Evolutionary conservation across 1,139 yeast genomes (phyloP).

Genomic region (Pichia sp.): DNA sequence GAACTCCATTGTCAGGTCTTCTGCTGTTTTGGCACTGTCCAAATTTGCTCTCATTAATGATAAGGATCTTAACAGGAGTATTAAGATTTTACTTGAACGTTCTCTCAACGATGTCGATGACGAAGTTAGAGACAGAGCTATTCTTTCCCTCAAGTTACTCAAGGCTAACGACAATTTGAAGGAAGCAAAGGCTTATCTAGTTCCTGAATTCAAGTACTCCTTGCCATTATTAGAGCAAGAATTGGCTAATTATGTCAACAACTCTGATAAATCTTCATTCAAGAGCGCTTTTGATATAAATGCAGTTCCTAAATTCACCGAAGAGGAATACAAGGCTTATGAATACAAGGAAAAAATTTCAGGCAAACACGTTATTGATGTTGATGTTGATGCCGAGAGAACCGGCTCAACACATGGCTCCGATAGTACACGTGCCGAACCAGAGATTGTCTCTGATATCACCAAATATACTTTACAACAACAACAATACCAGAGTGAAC

Average conservation of each 20-base stretch:
- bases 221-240: slow-evolving; percentile 71
- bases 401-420: slow-evolving; percentile 17
- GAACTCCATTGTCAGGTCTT: slow-evolving; percentile 89
- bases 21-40: slow-evolving; percentile 89
- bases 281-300: slow-evolving; percentile 62
- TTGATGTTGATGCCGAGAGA: slow-evolving; percentile 19
- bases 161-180: slow-evolving; percentile 33
- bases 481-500: slow-evolving; percentile 61
- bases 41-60: slow-evolving; percentile 78
- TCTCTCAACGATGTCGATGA: slow-evolving; percentile 88
- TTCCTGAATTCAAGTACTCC: slow-evolving; percentile 65
- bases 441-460: slow-evolving; percentile 33
- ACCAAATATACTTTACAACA: slow-evolving; percentile 33
- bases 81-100: slow-evolving; percentile 69
- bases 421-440: slow-evolving; percentile 13
- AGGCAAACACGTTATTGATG: slow-evolving; percentile 24
- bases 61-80: slow-evolving; percentile 63
- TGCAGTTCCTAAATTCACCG: slow-evolving; percentile 53
- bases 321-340: slow-evolving; percentile 57
- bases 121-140: slow-evolving; percentile 98
- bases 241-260: slow-evolving; percentile 62
- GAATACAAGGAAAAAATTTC: slow-evolving; percentile 42
- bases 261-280: slow-evolving; percentile 49
- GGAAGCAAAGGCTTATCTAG: slow-evolving; percentile 46
- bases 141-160: slow-evolving; percentile 69